Evolutionary conservation across 2,329 filamentous ascomycete genomes (phyloP).

Genomic region (Aaosphaeria pasadenensis): DNA sequence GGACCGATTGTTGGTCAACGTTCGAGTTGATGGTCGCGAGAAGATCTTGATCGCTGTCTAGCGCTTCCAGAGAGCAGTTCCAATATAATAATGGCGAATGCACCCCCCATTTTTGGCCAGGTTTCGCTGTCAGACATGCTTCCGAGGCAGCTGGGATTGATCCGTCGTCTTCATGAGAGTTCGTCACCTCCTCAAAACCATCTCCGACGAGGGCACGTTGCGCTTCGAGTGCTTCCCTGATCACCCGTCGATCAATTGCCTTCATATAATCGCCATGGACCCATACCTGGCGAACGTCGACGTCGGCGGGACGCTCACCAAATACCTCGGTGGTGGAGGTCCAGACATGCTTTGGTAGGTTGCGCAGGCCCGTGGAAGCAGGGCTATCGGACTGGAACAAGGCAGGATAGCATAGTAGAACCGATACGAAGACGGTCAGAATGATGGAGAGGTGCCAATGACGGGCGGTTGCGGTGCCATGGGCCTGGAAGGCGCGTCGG

Average conservation of each 20-base stretch:
- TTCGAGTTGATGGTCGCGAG: slow-evolving; percentile 66
- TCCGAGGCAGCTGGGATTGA: background rate
- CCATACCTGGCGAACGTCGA: slow-evolving; percentile 82
- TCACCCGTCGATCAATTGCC: slow-evolving; percentile 63
- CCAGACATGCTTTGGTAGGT: slow-evolving; percentile 77
- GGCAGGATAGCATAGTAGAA: slow-evolving; percentile 70
- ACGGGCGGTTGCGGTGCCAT: slow-evolving; percentile 67
- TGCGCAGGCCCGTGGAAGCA: slow-evolving; percentile 67
- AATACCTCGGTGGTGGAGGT: slow-evolving; percentile 67
- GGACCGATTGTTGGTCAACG: slow-evolving; percentile 60
- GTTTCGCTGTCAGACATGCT: slow-evolving; percentile 37
- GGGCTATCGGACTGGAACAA: slow-evolving; percentile 73
- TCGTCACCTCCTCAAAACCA: slow-evolving; percentile 17
- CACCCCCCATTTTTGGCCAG: slow-evolving; percentile 69
- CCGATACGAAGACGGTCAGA: slow-evolving; percentile 68
- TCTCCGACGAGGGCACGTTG: slow-evolving; percentile 66
- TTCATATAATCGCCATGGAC: slow-evolving; percentile 79
- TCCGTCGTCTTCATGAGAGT: slow-evolving; percentile 3
- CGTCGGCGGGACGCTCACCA: slow-evolving; percentile 55
- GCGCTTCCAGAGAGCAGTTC: slow-evolving; percentile 61
- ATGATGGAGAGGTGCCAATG: slow-evolving; percentile 74
- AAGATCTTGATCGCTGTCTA: slow-evolving; percentile 62
- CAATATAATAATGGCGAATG: slow-evolving; percentile 83
- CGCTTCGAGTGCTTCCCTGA: slow-evolving; percentile 65
- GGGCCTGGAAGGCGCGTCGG: slow-evolving; percentile 62